Conservation (phyloP, 1,139 yeast species). For the Saccharomycopsis crataegensis region DNA sequence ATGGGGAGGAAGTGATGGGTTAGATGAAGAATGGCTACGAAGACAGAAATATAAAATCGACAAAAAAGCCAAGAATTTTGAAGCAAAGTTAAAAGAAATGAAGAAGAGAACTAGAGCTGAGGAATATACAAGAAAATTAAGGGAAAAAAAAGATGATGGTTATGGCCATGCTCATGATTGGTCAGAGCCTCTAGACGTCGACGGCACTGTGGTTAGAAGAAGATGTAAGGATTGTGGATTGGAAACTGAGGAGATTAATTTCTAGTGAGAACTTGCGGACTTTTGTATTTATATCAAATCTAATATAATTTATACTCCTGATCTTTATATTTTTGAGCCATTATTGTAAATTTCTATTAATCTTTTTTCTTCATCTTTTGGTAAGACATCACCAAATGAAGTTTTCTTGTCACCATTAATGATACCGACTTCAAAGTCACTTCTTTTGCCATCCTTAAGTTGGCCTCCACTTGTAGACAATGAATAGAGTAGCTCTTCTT, state of each 20-base stretch:
- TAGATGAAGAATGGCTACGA: slow-evolving; percentile 88
- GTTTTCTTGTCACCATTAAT: slow-evolving; percentile 29
- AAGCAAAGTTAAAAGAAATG: slow-evolving; percentile 73
- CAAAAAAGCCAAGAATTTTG: slow-evolving; percentile 73
- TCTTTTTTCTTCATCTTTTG: neutral
- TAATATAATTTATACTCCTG: slow-evolving; percentile 1
- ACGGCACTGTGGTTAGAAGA: slow-evolving; percentile 42
- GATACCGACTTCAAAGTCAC: slow-evolving; percentile 28
- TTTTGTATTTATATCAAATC: neutral
- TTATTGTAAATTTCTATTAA: slow-evolving; percentile 10
- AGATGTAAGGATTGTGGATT: slow-evolving; percentile 81
- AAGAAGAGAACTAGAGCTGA: slow-evolving; percentile 88
- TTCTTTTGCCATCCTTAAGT: slow-evolving; percentile 25
- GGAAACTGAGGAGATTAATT: slow-evolving; percentile 63
- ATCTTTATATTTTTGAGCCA: neutral
- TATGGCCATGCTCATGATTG: slow-evolving; percentile 69
- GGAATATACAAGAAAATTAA: slow-evolving; percentile 65
- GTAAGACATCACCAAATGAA: slow-evolving; percentile 36
- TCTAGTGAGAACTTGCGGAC: slow-evolving; percentile 22
- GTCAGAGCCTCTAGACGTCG: slow-evolving; percentile 32
- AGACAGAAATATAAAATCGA: slow-evolving; percentile 66
- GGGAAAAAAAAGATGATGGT: slow-evolving; percentile 44
- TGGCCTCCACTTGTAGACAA: slow-evolving; percentile 37
- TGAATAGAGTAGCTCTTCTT: slow-evolving; percentile 48
- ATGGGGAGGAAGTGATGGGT: slow-evolving; percentile 88